Evolutionary conservation across 805 yeast species (phyloP).

Genomic region (Candida quercuum): DNA sequence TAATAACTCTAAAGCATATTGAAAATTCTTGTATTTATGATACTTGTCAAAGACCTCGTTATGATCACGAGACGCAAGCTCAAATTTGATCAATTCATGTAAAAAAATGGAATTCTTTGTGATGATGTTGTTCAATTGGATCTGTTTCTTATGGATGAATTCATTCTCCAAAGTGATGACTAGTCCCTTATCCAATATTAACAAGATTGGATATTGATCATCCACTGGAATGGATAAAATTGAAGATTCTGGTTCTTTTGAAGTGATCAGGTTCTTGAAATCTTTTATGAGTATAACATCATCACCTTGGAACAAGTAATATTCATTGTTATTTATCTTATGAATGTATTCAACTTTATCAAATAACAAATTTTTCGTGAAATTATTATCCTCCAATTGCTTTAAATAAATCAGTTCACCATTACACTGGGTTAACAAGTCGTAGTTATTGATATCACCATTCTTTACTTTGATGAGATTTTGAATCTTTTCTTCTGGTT

Average conservation of each 20-base stretch:
- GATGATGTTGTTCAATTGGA: slow-evolving; percentile 28
- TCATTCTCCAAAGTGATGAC: slow-evolving; percentile 38
- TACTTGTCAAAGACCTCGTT: slow-evolving; percentile 18
- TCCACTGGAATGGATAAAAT: slow-evolving; percentile 26
- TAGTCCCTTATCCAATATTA: slow-evolving; percentile 26
- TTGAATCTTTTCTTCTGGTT: slow-evolving; percentile 5
- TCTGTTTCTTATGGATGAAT: slow-evolving; percentile 23
- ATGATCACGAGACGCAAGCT: slow-evolving; percentile 21
- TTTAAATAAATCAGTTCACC: slow-evolving; percentile 22
- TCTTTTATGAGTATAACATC: slow-evolving; percentile 23
- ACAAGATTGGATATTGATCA: slow-evolving; percentile 20
- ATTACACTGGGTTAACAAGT: slow-evolving; percentile 18
- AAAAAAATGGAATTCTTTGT: slow-evolving; percentile 37
- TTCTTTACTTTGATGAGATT: slow-evolving; percentile 11
- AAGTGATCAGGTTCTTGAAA: slow-evolving; percentile 6
- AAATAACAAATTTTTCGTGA: slow-evolving; percentile 16
- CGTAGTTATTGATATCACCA: slow-evolving; percentile 9
- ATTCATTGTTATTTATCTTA: slow-evolving; percentile 18
- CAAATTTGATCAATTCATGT: slow-evolving; percentile 41
- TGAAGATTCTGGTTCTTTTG: slow-evolving; percentile 7
- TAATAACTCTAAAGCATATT: slow-evolving; percentile 41
- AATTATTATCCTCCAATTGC: slow-evolving; percentile 1
- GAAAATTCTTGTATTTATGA: slow-evolving; percentile 30
- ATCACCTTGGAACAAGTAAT: slow-evolving; percentile 36
- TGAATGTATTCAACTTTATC: slow-evolving; percentile 22